Evolutionary conservation across 1,284 basidiomycete genomes (phyloP), one percentile per base, ranked within the genome.

Genomic region (Phellinidium pouzarii): DNA sequence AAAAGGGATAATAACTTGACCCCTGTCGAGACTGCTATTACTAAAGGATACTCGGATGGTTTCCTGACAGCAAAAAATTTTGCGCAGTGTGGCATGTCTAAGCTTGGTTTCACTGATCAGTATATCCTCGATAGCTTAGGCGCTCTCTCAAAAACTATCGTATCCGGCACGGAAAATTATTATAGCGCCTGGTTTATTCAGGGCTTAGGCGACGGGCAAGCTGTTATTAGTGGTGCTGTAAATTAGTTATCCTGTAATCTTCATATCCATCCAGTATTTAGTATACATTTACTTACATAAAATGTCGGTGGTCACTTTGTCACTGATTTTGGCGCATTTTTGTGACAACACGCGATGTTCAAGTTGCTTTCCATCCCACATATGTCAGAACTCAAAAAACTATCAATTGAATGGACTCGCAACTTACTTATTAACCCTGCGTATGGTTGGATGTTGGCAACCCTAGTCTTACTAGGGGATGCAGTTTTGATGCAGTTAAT

Each of bases 401-500:
- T 20, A 56, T 57, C 17, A 56, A 65, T 27, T 88, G 2, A n/a
- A 40, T 46, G 14, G 34, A 26, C 43, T 23, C 23, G 31, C 19
- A 23, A 25, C 3, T 34, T 52, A 31, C 68, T 91, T 20, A 73
- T 74, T 41, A 75, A 90, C 62, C 72, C 77, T 37, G 66, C 64
- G 23, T 83, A 83, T 63, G 92, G 87, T 67, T 82, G 80, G 77
- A 62, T 66, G 27, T 67, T 91, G 27, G 82, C 84, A 4, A 59
- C 66, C 8, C 66, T 89, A 8, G 75, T 91, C 14, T 65, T 91
- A 19, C 38, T 86, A 8, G 86, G 79, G 47, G 91, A 96, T 76
- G 76, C 78, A 2, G 48, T 82, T 34, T 75, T 95, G 38, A 91
- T 87, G 5, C 73, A 82, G 40, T 73, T 91, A 60, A 84, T 95